Evolutionary conservation across 2,329 filamentous ascomycete genomes (phyloP), one percentile per base, ranked within the genome.

Genomic region (Fusarium subtropicale): DNA sequence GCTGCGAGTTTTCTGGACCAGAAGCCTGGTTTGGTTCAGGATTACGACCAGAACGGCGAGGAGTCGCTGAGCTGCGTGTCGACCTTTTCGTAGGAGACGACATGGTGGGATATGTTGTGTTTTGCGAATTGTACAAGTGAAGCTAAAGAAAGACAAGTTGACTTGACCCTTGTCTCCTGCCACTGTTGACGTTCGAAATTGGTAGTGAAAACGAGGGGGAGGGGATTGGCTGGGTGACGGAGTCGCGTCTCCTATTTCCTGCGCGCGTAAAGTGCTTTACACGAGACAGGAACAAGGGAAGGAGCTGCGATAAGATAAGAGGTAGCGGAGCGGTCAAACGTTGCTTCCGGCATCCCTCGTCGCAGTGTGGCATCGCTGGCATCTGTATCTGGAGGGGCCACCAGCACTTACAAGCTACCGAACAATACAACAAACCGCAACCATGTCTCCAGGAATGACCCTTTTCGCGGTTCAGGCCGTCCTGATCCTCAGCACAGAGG

Each of bases 401-500:
- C 62, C 72, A 60, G 48, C 47, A 70, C 45, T 64, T 69, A 63
- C 56, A 67, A 64, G 64, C 60, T 55, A 73, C 56, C 67, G 59
- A 61, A 63, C 60, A 63, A 28, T 56, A 42, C 52, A 65, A 61
- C 52, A 52, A 64, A 66, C 57, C 59, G 60, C 69, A 75, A 77
- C 55, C 68, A 93, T 94, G 91, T 87, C 90, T 73, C 90, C 90
- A 69, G 88, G 89, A 82, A 89, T 93, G 83, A 91, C 90, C 68
- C 87, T 94, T 45, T 91, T 91, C 83, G 89, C 90, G 76, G 86
- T 94, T 77, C 91, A 92, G 80, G 92, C 92, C 77, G 86, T 94
- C 79, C 86, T 93, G 72, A 89, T 94, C 74, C 90, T 94, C 78
- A 89, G 91, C 76, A 90, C 91, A 66, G 93, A 97, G 82, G 95